Conservation (phyloP, 768 basidiomycete genomes). For the Leucocoprinus birnbaumii region DNA sequence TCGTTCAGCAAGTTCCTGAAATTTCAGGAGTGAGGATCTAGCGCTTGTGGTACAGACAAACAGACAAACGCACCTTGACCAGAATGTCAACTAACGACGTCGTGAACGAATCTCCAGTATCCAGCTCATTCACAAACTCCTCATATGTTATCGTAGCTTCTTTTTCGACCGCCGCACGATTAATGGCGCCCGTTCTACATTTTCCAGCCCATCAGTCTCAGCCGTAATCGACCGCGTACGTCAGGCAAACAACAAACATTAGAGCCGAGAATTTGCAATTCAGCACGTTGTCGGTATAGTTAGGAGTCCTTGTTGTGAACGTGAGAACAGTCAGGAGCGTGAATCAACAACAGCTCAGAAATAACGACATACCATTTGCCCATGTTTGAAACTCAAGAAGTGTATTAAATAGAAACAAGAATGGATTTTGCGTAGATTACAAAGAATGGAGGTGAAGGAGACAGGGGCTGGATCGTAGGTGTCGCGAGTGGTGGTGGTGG, state of each 20-base stretch:
- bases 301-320: constrained; percentile 53
- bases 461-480: not conserved
- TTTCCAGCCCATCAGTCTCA: not conserved
- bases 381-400: constrained; percentile 40
- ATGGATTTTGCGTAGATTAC: constrained; percentile 14
- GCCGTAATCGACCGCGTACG: not conserved
- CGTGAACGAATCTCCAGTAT: constrained; percentile 79
- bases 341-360: constrained; percentile 12
- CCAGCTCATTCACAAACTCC: constrained; percentile 72
- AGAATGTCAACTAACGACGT: constrained; percentile 71
- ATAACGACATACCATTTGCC: constrained; percentile 60
- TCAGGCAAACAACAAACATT: constrained; percentile 54
- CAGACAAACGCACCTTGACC: constrained; percentile 57
- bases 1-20: constrained; percentile 76
- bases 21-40: not conserved
- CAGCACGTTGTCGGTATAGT: constrained; percentile 71
- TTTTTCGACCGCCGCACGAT: constrained; percentile 64
- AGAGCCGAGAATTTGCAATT: constrained; percentile 72
- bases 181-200: constrained; percentile 67
- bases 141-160: constrained; percentile 72
- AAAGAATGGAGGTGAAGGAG: constrained; percentile 4
- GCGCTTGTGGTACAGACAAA: not conserved
- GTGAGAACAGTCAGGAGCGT: constrained; percentile 15
- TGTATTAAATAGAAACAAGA: constrained; percentile 19
- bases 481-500: constrained; percentile 27